Percentiles rank a stretch among this genome's conserved stretches.
Conservation (phyloP, 257 asterid species). For the Przewalskia tangutica region DNA sequence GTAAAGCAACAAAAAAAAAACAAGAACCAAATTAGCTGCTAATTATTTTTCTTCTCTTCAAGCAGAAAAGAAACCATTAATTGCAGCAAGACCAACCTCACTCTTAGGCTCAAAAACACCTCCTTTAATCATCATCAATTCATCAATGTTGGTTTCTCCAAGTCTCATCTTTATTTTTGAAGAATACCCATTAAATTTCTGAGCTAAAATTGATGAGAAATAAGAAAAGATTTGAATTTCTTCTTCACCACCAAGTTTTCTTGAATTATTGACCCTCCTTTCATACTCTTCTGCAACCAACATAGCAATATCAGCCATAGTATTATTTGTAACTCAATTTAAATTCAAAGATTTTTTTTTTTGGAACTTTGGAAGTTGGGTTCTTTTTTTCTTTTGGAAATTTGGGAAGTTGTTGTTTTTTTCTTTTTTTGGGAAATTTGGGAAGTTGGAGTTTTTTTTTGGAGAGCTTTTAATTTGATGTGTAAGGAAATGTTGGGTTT, state of each 20-base stretch:
- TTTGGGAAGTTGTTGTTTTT: not conserved
- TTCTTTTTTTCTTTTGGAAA: too few relatives aligned
- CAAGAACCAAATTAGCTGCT: not conserved
- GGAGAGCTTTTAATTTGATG: not conserved
- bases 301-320: slow-evolving; percentile 76
- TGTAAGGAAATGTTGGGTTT: not conserved
- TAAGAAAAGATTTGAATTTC: slow-evolving; percentile 37
- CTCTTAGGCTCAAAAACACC: slow-evolving; percentile 26
- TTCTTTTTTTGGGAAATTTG: not conserved
- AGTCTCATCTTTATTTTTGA: slow-evolving; percentile 27
- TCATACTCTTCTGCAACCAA: slow-evolving; percentile 84
- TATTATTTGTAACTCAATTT: not conserved
- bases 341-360: not conserved
- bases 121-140: not conserved
- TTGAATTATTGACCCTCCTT: slow-evolving; percentile 55
- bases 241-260: slow-evolving; percentile 31
- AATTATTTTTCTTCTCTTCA: not conserved
- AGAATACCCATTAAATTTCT: slow-evolving; percentile 19
- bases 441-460: not conserved
- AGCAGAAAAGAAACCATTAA: slow-evolving; percentile 54
- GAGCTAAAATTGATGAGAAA: slow-evolving; percentile 21
- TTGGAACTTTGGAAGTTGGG: not conserved
- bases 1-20: not conserved
- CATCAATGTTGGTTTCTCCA: not conserved
- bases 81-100: slow-evolving; percentile 43